Evolutionary conservation across 208 protist genomes (phyloP).

Genomic region (Trypanosoma caninum): DNA sequence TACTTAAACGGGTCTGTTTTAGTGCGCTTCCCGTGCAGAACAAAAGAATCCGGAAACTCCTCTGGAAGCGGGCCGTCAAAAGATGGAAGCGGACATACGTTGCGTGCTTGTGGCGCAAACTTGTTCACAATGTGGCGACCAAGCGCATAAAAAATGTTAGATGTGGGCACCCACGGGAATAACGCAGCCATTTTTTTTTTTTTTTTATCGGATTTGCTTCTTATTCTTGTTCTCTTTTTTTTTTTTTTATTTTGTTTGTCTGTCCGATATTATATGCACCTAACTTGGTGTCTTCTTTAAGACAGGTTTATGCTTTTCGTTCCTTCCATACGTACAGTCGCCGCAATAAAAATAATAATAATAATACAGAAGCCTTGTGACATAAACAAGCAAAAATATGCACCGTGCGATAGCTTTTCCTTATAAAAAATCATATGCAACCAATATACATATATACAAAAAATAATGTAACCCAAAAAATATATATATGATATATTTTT

Average conservation of each 20-base stretch:
- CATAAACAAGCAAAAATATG: no score
- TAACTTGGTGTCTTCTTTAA: no score
- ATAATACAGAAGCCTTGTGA: background rate
- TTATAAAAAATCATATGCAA: no score
- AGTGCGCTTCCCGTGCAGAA: slow-evolving; percentile 53
- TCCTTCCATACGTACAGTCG: no score
- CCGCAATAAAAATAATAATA: no score
- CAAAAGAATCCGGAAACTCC: slow-evolving; percentile 38
- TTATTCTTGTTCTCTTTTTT: no score
- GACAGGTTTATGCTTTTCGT: no score
- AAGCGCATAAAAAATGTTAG: slow-evolving; percentile 51
- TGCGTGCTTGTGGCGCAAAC: slow-evolving; percentile 63
- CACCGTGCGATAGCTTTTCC: no score
- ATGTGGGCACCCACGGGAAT: slow-evolving; percentile 81
- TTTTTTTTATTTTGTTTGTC: no score
- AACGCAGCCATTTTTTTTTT: slow-evolving; percentile 58
- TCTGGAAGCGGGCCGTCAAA: slow-evolving; percentile 78
- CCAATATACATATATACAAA: slow-evolving; percentile 2
- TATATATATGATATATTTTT: background rate
- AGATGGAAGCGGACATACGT: slow-evolving; percentile 62
- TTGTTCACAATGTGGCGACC: slow-evolving; percentile 56
- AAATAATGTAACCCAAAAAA: background rate
- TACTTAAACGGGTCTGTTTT: slow-evolving; percentile 79
- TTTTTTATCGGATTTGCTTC: no score
- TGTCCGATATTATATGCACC: no score